Conservation (phyloP, 179 eudicot genomes). For the Patellifolia procumbens region DNA sequence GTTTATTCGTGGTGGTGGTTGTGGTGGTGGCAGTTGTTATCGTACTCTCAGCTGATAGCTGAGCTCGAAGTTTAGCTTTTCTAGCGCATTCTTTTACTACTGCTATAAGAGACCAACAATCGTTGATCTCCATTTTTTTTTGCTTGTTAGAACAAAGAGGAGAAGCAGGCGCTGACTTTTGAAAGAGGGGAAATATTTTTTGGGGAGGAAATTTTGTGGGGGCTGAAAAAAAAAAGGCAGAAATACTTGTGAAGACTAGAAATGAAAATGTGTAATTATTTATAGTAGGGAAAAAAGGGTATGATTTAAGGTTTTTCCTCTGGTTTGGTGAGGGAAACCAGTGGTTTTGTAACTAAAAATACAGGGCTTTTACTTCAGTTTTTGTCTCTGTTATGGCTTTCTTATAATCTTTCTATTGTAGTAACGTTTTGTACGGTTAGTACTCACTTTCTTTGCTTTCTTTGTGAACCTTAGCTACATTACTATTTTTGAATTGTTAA, state of each 20-base stretch:
- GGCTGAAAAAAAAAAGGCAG: not conserved
- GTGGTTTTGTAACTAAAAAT: slow-evolving; percentile 33
- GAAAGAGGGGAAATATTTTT: not conserved
- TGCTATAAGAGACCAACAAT: slow-evolving; percentile 34
- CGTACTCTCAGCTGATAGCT: not conserved
- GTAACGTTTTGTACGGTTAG: slow-evolving; percentile 13
- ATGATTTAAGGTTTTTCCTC: not conserved
- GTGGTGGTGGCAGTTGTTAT: not conserved
- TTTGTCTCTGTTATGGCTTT: slow-evolving; percentile 23
- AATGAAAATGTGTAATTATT: slow-evolving; percentile 26
- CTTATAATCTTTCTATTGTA: not conserved
- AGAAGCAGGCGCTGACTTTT: slow-evolving; percentile 31
- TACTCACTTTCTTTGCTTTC: not conserved
- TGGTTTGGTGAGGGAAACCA: not conserved
- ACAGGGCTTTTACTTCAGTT: slow-evolving; percentile 17
- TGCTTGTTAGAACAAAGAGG: slow-evolving; percentile 3
- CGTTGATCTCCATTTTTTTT: slow-evolving; percentile 19
- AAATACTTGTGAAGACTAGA: slow-evolving; percentile 10
- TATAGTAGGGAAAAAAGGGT: slow-evolving; percentile 23
- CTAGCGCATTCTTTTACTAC: slow-evolving; percentile 28
- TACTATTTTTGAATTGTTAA: too few relatives aligned
- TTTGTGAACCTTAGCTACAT: not conserved
- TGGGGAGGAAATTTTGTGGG: not conserved
- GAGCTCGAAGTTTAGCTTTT: not conserved
- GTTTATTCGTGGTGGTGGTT: not conserved